Evolutionary conservation across 208 protist genomes (phyloP), one percentile per base, ranked within the genome.

Genomic region (Leishmania major): DNA sequence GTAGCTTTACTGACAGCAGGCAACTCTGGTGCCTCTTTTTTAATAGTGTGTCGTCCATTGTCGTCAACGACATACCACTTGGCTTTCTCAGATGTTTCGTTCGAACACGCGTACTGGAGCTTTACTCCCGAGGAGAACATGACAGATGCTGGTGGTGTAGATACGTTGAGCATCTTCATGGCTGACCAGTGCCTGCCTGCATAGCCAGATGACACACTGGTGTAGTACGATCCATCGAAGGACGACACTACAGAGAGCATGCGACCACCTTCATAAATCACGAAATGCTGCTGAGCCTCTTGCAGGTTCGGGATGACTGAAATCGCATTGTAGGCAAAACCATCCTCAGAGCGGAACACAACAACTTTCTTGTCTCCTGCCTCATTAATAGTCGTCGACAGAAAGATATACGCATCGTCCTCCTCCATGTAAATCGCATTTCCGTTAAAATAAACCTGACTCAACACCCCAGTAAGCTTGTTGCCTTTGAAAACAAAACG

Each of bases 381-480:
- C 8, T 82, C 82, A 35, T 85, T 80, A 22, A 86, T 67, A 6
- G 89, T 62, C 22, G 87, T 85, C 31, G 85, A 88, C 40, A 91
- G 89, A 78, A 90, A 89, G 64, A 93, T n/a, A 59, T 93, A 90
- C 7, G 71, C 69, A 43, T 82, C 73, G n/a, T 86, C 73, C 43
- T 92, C 86, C 37, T 87, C 77, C 25, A 89, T 47, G 75, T 80
- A 81, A 40, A 93, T 17, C 25, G 86, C 82, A 53, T 90, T 91
- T 15, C 89, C 89, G 60, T 87, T 85, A 79, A 94, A 92, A 40
- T 81, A 75, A 79, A 92, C 83, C 53, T 86, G 78, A 25, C 64
- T 84, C 8, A 89, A 37, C 25, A 79, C 78, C 8, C 86, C 86
- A 25, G 67, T 78, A 11, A 73, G 53, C 49, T 77, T 75, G 31